These are phyloP conservation scores for Wickerhamomyces chaumierensis DNA, from an alignment of 805 yeast species.

Conservation along the genomic window DNA sequence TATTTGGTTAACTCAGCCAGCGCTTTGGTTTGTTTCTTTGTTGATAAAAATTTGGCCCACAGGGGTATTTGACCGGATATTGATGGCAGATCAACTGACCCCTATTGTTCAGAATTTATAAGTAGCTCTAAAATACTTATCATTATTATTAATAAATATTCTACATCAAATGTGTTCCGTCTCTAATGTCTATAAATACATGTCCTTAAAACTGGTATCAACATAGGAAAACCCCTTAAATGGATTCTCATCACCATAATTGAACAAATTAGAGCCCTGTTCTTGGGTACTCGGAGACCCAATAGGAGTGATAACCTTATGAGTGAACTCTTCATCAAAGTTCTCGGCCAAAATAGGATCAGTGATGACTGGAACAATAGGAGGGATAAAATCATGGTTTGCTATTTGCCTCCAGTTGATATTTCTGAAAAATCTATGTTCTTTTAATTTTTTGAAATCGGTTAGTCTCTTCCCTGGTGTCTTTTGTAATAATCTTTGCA, in stretches of 20 bases:
- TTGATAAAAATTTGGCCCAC: too few relatives aligned
- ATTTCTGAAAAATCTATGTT: constrained; percentile 68
- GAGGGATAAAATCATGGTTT: constrained; percentile 42
- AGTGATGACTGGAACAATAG: constrained; percentile 73
- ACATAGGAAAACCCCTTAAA: constrained; percentile 38
- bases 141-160: too few relatives aligned
- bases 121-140: too few relatives aligned
- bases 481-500: constrained; percentile 54
- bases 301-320: constrained; percentile 35
- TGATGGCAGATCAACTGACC: too few relatives aligned
- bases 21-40: too few relatives aligned
- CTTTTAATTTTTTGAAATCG: constrained; percentile 45
- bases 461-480: constrained; percentile 55
- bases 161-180: too few relatives aligned
- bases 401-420: constrained; percentile 57
- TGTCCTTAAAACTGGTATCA: constrained; percentile 15
- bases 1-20: too few relatives aligned
- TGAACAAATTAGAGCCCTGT: constrained; percentile 4
- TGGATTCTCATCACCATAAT: constrained; percentile 10
- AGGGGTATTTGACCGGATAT: too few relatives aligned
- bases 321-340: constrained; percentile 71
- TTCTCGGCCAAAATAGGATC: constrained; percentile 79
- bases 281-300: constrained; percentile 13
- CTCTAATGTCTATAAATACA: constrained; percentile 5
- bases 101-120: too few relatives aligned